Base-by-base conservation (phyloP, 2,329 filamentous ascomycete genomes). In the Diaporthe citri region DNA sequence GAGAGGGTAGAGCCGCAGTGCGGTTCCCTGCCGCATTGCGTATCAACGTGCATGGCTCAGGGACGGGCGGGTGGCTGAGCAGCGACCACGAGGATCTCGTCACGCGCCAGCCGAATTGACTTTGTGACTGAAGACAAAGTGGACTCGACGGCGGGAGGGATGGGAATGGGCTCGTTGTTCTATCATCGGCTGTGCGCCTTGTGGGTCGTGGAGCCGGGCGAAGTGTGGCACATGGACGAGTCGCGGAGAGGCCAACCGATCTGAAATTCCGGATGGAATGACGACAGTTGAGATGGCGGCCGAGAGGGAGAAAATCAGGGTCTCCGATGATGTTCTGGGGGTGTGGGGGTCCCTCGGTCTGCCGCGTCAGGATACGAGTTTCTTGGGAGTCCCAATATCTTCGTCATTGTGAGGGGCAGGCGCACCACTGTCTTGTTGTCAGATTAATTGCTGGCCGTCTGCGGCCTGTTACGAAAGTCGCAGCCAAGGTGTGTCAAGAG, bases 171-270 rank as follows among this genome's bases (percentile, higher is more conserved):
- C 25, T n/a, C 39, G 25, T 34, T 46, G 46, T 5, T 41, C 46
- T 4, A 13, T 34, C 41, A 22, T 46, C 39, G 41, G 22, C 34
- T 55, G 22, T 41, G 64, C 64, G 36, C 22, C 8, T 28, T 46
- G 46, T 41, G 64, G 15, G 4, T 5, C 28, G 64, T 69, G 64
- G 64, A 55, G 34, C 31, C 62, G 13, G 57, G 31, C 17, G 13
- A 15, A 5, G 4, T 39, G 25, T 39, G n/a, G 56, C n/a, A 51
- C 57, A 28, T 41, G 43, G 36, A 46, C n/a, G 41, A 52, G 31
- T 52, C 17, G 56, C 25, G 56, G 57, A 60, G 70, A 72, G 70
- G 70, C 70, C 70, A 72, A 43, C 70, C 57, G 70, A 64, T 52
- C 31, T 67, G 64, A 39, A 39, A 39, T 60, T 39, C 31, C 34